These are phyloP conservation scores for Pelagomonas calceolata DNA, from an alignment of 108 stramenopile species.

Conservation along the genomic window DNA sequence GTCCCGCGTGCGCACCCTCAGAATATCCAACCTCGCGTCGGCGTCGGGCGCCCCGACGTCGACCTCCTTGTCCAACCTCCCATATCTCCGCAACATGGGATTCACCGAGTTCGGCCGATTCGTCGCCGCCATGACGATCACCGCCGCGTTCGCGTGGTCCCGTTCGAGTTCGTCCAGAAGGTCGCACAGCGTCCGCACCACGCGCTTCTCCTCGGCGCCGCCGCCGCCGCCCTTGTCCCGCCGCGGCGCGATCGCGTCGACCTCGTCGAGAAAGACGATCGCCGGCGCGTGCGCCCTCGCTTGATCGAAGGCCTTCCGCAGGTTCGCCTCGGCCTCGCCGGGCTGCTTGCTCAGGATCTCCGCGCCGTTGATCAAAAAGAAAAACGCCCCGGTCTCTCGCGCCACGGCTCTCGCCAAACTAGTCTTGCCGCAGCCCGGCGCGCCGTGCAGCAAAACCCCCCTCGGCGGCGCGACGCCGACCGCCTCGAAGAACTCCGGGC, in stretches of 20 bases:
- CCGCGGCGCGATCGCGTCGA: slow-evolving; percentile 95
- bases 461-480: slow-evolving; percentile 83
- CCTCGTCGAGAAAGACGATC: slow-evolving; percentile 97
- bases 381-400: slow-evolving; percentile 87
- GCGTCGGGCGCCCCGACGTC: slow-evolving; percentile 87
- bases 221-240: slow-evolving; percentile 81
- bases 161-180: slow-evolving; percentile 69
- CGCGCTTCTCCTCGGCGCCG: slow-evolving; percentile 83
- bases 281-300: slow-evolving; percentile 45
- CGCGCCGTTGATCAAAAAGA: slow-evolving; percentile 94
- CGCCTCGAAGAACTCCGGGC: slow-evolving; percentile 89
- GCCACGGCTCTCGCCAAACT: slow-evolving; percentile 87
- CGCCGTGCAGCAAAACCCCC: slow-evolving; percentile 90
- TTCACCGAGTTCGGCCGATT: slow-evolving; percentile 86
- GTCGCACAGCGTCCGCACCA: slow-evolving; percentile 92
- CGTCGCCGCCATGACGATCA: slow-evolving; percentile 92
- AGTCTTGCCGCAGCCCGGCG: slow-evolving; percentile 95
- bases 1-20: slow-evolving; percentile 88
- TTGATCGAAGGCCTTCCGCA: slow-evolving; percentile 45
- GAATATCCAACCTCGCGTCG: slow-evolving; percentile 76
- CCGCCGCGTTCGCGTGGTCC: slow-evolving; percentile 52
- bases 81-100: slow-evolving; percentile 83
- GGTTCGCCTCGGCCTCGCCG: slow-evolving; percentile 83
- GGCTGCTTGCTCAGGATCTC: slow-evolving; percentile 92
- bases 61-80: slow-evolving; percentile 89